A percentile compares a stretch with the other conserved stretches of the same genome.
These are phyloP conservation scores for Penstemon newberryi DNA, from an alignment of 257 asterid species.

Conservation along the genomic window DNA sequence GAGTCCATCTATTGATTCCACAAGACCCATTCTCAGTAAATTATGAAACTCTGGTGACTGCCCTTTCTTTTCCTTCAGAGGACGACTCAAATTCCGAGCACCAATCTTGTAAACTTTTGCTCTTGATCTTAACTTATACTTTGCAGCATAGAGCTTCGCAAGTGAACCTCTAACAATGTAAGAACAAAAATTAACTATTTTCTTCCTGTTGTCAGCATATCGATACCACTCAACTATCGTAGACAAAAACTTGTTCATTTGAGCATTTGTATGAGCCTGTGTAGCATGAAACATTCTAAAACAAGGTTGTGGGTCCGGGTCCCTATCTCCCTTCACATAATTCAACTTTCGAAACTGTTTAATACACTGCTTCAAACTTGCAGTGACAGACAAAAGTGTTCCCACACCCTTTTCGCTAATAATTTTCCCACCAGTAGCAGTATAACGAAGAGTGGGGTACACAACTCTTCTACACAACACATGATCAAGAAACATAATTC, in stretches of 20 bases:
- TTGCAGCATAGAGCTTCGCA: conserved; percentile 98
- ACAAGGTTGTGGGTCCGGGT: conserved; percentile 98
- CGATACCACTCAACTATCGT: conserved; percentile 98
- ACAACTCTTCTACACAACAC: conserved; percentile 92
- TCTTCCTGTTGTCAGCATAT: conserved; percentile 94
- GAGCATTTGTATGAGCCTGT: conserved; percentile 97
- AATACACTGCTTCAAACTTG: conserved; percentile 92
- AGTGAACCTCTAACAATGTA: conserved; percentile 94
- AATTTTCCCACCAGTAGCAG: conserved; percentile 96
- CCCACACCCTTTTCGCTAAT: conserved; percentile 98
- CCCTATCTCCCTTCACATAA: conserved; percentile 91
- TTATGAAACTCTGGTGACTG: conserved; percentile 91
- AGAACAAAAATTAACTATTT: conserved; percentile 87
- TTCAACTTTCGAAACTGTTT: conserved; percentile 78
- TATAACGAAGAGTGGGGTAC: conserved; percentile 88
- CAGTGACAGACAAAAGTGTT: conserved; percentile 87
- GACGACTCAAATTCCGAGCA: conserved; percentile 80
- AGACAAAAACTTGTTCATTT: conserved; percentile 87
- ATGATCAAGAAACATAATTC: conserved; percentile 96
- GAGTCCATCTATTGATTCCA: conserved; percentile 91
- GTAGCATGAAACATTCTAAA: conserved; percentile 99
- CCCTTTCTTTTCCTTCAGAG: conserved; percentile 92
- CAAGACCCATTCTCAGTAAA: conserved; percentile 91
- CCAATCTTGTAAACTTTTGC: conserved; percentile 94
- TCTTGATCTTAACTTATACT: conserved; percentile 88